Base-by-base conservation (phyloP, 2,329 filamentous ascomycete species). In the Mycogone perniciosa region DNA sequence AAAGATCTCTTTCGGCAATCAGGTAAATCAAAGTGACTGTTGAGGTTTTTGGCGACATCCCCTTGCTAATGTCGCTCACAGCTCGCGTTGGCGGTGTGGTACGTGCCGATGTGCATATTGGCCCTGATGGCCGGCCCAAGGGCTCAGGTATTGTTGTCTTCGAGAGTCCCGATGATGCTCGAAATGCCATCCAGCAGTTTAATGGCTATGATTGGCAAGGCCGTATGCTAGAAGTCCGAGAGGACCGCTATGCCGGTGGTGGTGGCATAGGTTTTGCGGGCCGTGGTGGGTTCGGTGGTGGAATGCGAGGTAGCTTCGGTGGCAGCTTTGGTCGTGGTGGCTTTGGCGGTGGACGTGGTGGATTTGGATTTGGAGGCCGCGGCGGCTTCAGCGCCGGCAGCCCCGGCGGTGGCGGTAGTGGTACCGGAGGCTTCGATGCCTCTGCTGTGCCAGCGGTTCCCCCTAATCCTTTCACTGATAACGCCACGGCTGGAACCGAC, bases 191-290 rank as follows among this genome's bases (percentile, higher is more conserved):
- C 58, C 85, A 90, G 64, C 91, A 96, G 60, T 99, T 97, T 77
- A 96, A 97, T 66, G 93, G 93, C 53, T 97, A 96, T 67, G 93
- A 99, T 57, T 99, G 93, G 93, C 92, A 97, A 69, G 93, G 93
- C 8, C 87, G 93, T 52, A 75, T 85, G 47, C 82, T 99, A 46
- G 93, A 99, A 69, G 93, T 99, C 56, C 90, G 93, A 56, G 92
- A 97, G 71, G 93, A 99, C 66, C 87, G 93, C 52, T 99, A 91
- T 66, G 93, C 93, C 53, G 84, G 82, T 29, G 75, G 71, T 54
- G 84, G 83, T 54, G 70, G 60, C 66, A 76, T 61, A 74, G 81
- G 79, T 52, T 74, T 75, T 54, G 72, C 73, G 13, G 80, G 77
- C 44, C 77, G 79, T 55, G 81, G 82, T 40, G 82, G 80, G 46